phyloP scores from a whole-genome alignment of 768 basidiomycete species.

The Boletus vinaceobasis region DNA sequence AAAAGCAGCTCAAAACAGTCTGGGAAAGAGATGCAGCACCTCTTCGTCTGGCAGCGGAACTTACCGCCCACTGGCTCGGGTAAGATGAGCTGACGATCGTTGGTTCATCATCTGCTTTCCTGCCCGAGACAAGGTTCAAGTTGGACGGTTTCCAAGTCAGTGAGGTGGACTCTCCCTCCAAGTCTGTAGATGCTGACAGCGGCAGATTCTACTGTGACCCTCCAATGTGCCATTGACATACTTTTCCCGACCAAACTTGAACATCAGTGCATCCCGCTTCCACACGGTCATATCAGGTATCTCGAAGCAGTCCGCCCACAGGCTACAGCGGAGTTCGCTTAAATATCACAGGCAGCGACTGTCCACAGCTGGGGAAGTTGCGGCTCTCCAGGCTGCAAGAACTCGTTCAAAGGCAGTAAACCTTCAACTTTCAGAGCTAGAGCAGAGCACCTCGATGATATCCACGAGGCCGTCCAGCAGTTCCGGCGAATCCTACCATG shows the following conservation, averaged over 20 bases:
- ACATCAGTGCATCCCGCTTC: slow-evolving; percentile 98
- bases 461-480: slow-evolving; percentile 63
- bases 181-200: slow-evolving; percentile 21
- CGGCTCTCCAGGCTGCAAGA: slow-evolving; percentile 44
- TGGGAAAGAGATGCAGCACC: slow-evolving; percentile 79
- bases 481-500: slow-evolving; percentile 51
- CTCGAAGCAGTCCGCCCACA: slow-evolving; percentile 80
- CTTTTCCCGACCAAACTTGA: slow-evolving; percentile 53
- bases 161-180: slow-evolving; percentile 18
- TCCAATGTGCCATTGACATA: slow-evolving; percentile 51
- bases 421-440: slow-evolving; percentile 51
- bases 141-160: slow-evolving; percentile 19
- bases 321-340: slow-evolving; percentile 67
- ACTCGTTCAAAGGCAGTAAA: slow-evolving; percentile 54
- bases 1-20: slow-evolving; percentile 72
- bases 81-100: too few relatives aligned
- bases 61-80: slow-evolving; percentile 51
- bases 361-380: slow-evolving; percentile 73
- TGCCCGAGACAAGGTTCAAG: slow-evolving; percentile 48
- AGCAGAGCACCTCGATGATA: slow-evolving; percentile 83
- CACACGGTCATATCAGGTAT: slow-evolving; percentile 85
- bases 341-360: slow-evolving; percentile 79
- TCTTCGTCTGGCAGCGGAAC: slow-evolving; percentile 90
- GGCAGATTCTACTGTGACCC: slow-evolving; percentile 67
- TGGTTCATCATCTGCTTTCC: slow-evolving; percentile 39